Evolutionary conservation across 2,329 filamentous ascomycete species (phyloP), one percentile per base, ranked within the genome.

Genomic region (Pseudocercospora cruenta): DNA sequence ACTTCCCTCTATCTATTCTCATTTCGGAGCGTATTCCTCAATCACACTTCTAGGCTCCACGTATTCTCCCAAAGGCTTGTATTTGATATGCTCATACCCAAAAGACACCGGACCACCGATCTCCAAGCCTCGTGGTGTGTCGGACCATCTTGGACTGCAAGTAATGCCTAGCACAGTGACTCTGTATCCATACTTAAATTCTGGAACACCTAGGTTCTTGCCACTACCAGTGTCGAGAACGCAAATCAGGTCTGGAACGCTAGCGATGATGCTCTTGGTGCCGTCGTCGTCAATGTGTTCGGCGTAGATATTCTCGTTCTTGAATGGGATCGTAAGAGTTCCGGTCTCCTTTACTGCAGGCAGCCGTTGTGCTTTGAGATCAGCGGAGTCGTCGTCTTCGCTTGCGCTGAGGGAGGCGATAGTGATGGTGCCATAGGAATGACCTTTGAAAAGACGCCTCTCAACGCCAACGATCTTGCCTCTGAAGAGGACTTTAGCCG

Each of bases 231-330:
- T 78, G 70, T 85, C 84, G 14, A 85, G 76, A 2, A 85, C 78
- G 12, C 80, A 78, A 54, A 85, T 83, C 49, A 85, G 72, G 69
- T 85, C 83, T 0, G 83, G 83, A 3, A 84, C 83, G 9, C 81
- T 81, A 1, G 82, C 82, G 4, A 85, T 70, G 7, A 83, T 79
- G 22, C 77, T 77, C 59, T 80, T 78, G 45, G 76, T 78, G 47
- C 78, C 72, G 70, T 71, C 60, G 63, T 77, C 66, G 70, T 77
- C 66, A 6, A 72, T 74, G 47, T 80, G 77, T 64, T 79, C 75
- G 0, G 86, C 88, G n/a, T 85, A 85, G 53, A 91, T 89, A 71
- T 91, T 91, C 73, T 92, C 89, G 75, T 91, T 91, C 78, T 91
- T 91, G 80, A 91, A 91, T 0, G 89, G 88, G 58, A 91, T 88